These are phyloP conservation scores for Cordyceps cateniannulata DNA, from an alignment of 2,329 filamentous ascomycete genomes.

Conservation along the genomic window DNA sequence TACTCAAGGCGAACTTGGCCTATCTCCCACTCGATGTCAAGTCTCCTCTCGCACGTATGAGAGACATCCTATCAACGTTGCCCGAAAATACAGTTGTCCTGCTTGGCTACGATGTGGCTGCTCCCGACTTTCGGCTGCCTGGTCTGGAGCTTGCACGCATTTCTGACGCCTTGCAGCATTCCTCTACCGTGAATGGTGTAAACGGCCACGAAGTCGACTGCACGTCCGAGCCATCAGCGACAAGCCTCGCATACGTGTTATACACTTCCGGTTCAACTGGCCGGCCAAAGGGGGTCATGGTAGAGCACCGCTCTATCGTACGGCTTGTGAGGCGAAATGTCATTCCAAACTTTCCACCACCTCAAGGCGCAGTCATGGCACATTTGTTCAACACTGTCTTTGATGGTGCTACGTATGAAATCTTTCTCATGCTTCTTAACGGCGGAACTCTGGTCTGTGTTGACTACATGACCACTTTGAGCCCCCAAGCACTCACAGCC, in stretches of 20 bases:
- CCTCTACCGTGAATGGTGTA: neutral
- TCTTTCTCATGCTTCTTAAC: constrained; percentile 14
- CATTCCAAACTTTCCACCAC: neutral
- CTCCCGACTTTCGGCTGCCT: neutral
- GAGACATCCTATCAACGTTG: constrained; percentile 14
- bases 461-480: constrained; percentile 12
- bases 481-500: constrained; percentile 5
- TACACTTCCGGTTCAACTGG: constrained; percentile 47
- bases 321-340: constrained; percentile 9
- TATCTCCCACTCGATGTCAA: constrained; percentile 21
- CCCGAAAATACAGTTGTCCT: constrained; percentile 4
- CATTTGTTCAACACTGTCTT: constrained; percentile 15
- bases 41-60: constrained; percentile 14
- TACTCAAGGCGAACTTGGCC: constrained; percentile 20
- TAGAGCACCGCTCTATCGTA: constrained; percentile 17
- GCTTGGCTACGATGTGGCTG: constrained; percentile 2
- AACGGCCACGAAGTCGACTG: neutral
- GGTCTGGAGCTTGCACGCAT: neutral
- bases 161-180: neutral
- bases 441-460: constrained; percentile 16
- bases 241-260: constrained; percentile 30
- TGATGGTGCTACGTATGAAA: constrained; percentile 15
- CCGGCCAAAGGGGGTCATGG: constrained; percentile 41
- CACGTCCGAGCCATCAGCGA: neutral
- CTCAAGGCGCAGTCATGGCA: neutral